These are phyloP conservation scores for Talaromyces amestolkiae DNA, from an alignment of 2,329 filamentous ascomycete species.

Conservation along the genomic window DNA sequence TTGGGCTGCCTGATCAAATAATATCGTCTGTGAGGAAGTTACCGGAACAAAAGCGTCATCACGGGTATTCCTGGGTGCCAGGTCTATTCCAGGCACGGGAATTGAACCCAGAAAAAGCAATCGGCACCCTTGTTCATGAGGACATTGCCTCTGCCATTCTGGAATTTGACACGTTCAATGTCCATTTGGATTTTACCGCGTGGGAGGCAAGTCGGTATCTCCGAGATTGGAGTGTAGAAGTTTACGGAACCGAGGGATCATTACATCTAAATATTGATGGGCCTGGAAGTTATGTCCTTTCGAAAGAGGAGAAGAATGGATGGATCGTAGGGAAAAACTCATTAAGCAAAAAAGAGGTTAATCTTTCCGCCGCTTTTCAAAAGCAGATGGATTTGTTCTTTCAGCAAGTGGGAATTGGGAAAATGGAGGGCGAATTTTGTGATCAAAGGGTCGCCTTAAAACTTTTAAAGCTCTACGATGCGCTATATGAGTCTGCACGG, in stretches of 20 bases:
- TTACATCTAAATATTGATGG: neutral
- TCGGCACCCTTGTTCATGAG: neutral
- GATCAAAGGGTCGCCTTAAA: too few species aligned
- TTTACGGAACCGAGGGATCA: neutral
- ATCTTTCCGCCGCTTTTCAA: too few species aligned
- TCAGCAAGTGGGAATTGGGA: too few species aligned
- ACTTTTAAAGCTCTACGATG: too few species aligned
- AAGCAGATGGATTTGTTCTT: too few species aligned
- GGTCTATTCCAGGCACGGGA: neutral
- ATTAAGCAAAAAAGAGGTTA: too few species aligned
- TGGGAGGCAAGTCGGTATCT: neutral
- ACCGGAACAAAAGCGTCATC: neutral
- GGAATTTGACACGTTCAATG: neutral
- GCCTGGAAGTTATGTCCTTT: neutral
- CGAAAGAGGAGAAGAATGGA: neutral
- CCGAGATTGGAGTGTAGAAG: neutral
- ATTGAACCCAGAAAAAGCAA: neutral
- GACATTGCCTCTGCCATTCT: neutral
- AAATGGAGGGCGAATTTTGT: too few species aligned
- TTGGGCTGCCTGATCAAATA: neutral
- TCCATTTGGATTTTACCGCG: neutral
- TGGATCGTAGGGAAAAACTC: neutral
- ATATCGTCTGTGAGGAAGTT: neutral
- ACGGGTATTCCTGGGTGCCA: neutral
- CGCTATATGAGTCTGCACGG: too few species aligned